Conservation (phyloP, 352 stramenopile genomes). For the Nothophytophthora sp. region DNA sequence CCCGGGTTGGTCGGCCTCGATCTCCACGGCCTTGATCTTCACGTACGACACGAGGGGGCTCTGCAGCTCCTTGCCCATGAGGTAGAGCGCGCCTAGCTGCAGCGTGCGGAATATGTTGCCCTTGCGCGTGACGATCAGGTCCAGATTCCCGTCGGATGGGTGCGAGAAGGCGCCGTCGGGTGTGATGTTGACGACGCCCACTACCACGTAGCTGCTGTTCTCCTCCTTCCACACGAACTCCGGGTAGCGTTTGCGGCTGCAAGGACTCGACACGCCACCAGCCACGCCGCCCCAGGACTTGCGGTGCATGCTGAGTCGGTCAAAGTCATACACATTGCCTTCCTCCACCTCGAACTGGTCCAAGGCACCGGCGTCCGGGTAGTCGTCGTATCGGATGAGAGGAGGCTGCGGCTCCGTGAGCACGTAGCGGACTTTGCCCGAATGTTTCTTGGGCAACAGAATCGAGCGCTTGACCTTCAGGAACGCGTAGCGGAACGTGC, state of each 20-base stretch:
- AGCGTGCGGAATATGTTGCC: slow-evolving; percentile 46
- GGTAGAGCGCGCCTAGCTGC: slow-evolving; percentile 60
- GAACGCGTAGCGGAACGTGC: slow-evolving; percentile 71
- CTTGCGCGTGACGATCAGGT: slow-evolving; percentile 78
- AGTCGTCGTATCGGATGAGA: slow-evolving; percentile 74
- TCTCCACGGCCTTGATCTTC: slow-evolving; percentile 78
- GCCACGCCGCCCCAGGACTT: slow-evolving; percentile 70
- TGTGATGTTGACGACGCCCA: slow-evolving; percentile 71
- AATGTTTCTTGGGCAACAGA: slow-evolving; percentile 63
- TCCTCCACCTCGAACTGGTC: slow-evolving; percentile 87
- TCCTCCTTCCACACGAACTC: slow-evolving; percentile 69
- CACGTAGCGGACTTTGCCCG: slow-evolving; percentile 67
- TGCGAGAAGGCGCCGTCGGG: slow-evolving; percentile 73
- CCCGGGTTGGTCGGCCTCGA: slow-evolving; percentile 56
- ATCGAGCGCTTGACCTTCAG: slow-evolving; percentile 75
- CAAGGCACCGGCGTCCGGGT: slow-evolving; percentile 67
- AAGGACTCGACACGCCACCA: slow-evolving; percentile 55
- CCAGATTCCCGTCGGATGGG: slow-evolving; percentile 77
- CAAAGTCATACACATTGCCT: slow-evolving; percentile 73
- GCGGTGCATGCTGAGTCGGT: slow-evolving; percentile 47
- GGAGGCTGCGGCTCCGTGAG: slow-evolving; percentile 60
- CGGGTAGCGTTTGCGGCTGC: slow-evolving; percentile 61
- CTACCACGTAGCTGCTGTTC: slow-evolving; percentile 60
- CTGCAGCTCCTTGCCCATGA: slow-evolving; percentile 74
- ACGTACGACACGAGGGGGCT: slow-evolving; percentile 73